Evolutionary conservation across 306 rosid genomes (phyloP), one percentile per base, ranked within the genome.

Genomic region (Sechiopsis laciniata): DNA sequence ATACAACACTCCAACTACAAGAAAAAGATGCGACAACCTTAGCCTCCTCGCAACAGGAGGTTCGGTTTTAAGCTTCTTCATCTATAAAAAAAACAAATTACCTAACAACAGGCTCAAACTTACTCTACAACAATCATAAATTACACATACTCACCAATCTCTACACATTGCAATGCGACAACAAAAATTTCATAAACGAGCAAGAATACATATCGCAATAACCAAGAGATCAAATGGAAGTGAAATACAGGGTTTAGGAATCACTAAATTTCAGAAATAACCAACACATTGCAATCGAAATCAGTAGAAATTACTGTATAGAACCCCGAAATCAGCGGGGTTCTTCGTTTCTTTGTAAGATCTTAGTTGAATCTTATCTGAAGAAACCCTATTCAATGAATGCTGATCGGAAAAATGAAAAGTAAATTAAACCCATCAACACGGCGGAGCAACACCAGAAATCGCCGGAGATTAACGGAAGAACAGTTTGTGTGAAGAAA

Each of bases 31-130:
- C 66, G 91, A 86, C 80, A 90, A 78, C 48, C 70, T 90, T 74
- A 87, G 84, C 86, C 88, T 93, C 88, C 94, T 82, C 11, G 83
- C 81, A 76, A 60, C 89, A 8, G 82, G 76, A 76, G 90, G 82
- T 72, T 90, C 98, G 46, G 16, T 74, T 81, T 88, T 93, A 40
- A 72, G 83, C 83, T 95, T 87, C 87, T 83, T 93, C 98, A 90
- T 88, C 80, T 61, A 80, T 26, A 58, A 55, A 32, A 32, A 2
- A 32, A 15, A 62, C 42, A 61, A 26, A 61, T 14, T 74, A 66
- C 32, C 53, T 50, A 78, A 17, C 42, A 60, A 75, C 3, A 80
- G 40, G 52, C 72, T 20, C 71, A 78, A 78, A 64, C 40, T 79
- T 48, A 71, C 67, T 82, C 74, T 54, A 69, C 80, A 71, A 67